Conservation (phyloP, 768 basidiomycete species). For the Suillus lakei region DNA sequence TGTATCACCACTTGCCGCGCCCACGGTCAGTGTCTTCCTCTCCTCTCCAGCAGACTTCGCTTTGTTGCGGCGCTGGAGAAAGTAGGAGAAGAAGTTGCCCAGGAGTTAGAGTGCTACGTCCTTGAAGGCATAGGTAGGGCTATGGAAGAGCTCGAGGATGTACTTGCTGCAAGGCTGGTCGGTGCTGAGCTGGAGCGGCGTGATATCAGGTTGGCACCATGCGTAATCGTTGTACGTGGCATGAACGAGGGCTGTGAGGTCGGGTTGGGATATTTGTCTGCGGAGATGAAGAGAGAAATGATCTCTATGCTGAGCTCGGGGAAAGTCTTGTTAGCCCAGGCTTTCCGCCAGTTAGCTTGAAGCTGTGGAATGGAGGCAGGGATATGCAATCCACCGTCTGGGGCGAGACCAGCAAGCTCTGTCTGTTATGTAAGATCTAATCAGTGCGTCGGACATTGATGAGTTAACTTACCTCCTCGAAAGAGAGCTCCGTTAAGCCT, state of each 20-base stretch:
- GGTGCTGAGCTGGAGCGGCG: constrained; percentile 57
- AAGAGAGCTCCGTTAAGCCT: constrained; percentile 70
- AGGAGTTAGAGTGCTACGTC: constrained; percentile 96
- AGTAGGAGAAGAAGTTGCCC: constrained; percentile 97
- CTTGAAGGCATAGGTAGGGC: constrained; percentile 98
- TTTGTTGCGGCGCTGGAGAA: constrained; percentile 81
- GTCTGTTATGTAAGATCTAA: constrained; percentile 62
- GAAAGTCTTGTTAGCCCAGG: constrained; percentile 81
- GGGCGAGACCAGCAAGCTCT: constrained; percentile 93
- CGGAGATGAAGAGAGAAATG: constrained; percentile 87
- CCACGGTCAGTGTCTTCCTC: constrained; percentile 83
- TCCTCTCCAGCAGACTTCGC: constrained; percentile 55
- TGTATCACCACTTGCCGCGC: constrained; percentile 97
- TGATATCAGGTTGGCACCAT: constrained; percentile 82
- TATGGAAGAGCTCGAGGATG: constrained; percentile 93
- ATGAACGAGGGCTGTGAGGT: constrained; percentile 76
- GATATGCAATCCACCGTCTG: constrained; percentile 97
- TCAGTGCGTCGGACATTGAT: constrained; percentile 18
- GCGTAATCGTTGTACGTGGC: constrained; percentile 62
- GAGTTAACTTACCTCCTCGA: constrained; percentile 78
- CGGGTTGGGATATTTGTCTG: constrained; percentile 71
- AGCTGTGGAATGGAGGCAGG: constrained; percentile 83
- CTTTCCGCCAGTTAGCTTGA: constrained; percentile 78
- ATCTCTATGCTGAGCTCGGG: constrained; percentile 83
- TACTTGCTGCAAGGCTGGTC: too few species aligned